Evolutionary conservation across 495 filamentous ascomycete genomes (phyloP).

Genomic region (Hypomontagnella monticulosa): DNA sequence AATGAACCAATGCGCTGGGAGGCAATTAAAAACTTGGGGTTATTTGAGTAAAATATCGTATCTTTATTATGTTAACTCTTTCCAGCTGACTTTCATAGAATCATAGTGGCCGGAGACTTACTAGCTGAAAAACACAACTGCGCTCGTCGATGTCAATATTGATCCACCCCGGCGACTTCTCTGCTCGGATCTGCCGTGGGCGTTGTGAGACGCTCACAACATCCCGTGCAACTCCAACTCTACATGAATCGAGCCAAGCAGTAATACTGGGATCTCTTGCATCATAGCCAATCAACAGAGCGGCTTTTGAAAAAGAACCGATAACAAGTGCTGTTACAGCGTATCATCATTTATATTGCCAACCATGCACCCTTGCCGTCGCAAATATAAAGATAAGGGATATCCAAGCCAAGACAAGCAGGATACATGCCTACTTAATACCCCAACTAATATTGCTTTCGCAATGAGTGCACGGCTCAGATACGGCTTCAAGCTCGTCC

Average conservation of each 20-base stretch:
- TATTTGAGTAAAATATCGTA: background rate
- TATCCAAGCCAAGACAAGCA: no score
- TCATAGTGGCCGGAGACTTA: no score
- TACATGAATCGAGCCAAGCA: conserved; percentile 5
- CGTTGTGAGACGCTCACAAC: background rate
- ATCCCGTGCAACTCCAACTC: background rate
- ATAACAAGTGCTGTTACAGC: background rate
- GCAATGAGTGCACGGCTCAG: no score
- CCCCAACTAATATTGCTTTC: no score
- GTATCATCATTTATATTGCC: conserved; percentile 3
- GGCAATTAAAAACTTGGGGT: background rate
- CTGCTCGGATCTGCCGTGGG: no score
- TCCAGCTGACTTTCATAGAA: no score
- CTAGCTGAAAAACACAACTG: no score
- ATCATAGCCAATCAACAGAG: conserved; percentile 2
- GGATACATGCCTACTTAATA: no score
- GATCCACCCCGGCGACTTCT: no score
- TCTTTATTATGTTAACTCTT: no score
- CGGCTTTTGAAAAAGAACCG: conserved; percentile 22
- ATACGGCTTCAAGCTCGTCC: no score
- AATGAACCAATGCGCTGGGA: conserved; percentile 17
- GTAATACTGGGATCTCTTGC: background rate
- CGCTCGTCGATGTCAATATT: no score
- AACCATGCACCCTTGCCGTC: background rate
- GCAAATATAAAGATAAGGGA: background rate